Conservation (phyloP, 73 alveolate genomes). For the Paraurostyla sp. region DNA sequence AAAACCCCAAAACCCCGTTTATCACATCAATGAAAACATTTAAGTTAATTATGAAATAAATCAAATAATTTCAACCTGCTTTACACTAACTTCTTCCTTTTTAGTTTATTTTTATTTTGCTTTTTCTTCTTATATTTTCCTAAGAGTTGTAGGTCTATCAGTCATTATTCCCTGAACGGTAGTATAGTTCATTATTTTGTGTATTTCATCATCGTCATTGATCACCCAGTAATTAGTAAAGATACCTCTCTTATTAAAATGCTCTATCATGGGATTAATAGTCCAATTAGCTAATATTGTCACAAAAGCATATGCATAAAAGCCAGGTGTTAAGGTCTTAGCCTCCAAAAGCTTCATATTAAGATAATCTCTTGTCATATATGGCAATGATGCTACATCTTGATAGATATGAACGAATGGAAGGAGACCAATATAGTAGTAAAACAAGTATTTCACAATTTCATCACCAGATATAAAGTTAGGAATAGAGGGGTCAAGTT, state of each 20-base stretch:
- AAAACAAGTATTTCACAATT: background rate
- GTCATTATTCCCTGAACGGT: conserved; percentile 27
- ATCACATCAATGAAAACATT: background rate
- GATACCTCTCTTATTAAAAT: conserved; percentile 10
- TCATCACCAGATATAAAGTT: background rate
- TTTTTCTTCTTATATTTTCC: background rate
- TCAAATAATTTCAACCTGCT: background rate
- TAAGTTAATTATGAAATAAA: background rate
- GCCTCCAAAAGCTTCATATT: conserved; percentile 42
- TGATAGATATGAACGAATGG: conserved; percentile 39
- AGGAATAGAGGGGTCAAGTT: conserved; percentile 21
- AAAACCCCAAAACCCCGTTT: conserved; percentile 28
- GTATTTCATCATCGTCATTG: conserved; percentile 46
- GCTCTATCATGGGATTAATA: conserved; percentile 11
- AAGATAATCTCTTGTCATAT: conserved; percentile 36
- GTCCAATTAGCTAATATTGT: background rate
- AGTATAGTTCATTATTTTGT: background rate
- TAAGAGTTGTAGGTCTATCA: conserved; percentile 24
- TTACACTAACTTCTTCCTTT: background rate
- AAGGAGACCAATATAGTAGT: conserved; percentile 5
- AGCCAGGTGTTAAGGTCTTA: background rate
- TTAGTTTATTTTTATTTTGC: background rate
- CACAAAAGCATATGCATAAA: background rate
- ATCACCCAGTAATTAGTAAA: conserved; percentile 48
- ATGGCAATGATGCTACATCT: conserved; percentile 26